Evolutionary conservation across 2,329 filamentous ascomycete genomes (phyloP).

Genomic region (Monilinia fructicola): DNA sequence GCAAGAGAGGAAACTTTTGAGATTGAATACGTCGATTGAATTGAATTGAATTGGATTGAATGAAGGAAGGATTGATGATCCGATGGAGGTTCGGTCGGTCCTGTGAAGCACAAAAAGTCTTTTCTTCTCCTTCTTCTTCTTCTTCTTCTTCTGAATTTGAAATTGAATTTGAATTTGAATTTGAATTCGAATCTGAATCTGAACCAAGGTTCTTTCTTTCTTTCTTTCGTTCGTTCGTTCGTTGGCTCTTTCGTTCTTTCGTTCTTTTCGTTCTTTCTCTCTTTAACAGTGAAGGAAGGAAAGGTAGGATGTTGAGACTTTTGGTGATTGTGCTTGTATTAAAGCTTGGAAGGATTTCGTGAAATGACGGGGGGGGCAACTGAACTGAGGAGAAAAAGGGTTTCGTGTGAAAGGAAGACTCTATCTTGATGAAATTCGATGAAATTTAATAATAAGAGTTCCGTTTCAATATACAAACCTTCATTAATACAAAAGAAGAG

Average conservation of each 20-base stretch:
- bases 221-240: no score
- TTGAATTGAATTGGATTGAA: slow-evolving; percentile 36
- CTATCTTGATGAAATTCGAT: background rate
- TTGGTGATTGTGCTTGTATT: slow-evolving; percentile 21
- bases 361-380: background rate
- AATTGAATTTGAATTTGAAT: no score
- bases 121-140: slow-evolving; percentile 19
- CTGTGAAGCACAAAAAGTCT: slow-evolving; percentile 34
- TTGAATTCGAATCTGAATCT: no score
- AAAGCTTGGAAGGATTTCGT: slow-evolving; percentile 12
- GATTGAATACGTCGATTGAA: slow-evolving; percentile 25
- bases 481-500: slow-evolving; percentile 26
- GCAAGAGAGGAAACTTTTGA: slow-evolving; percentile 10
- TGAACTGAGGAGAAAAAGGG: slow-evolving; percentile 6
- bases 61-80: slow-evolving; percentile 31
- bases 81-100: slow-evolving; percentile 38
- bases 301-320: no score
- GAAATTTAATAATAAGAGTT: background rate
- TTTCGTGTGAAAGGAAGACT: slow-evolving; percentile 15
- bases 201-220: no score
- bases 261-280: no score
- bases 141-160: no score
- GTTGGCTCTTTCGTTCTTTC: no score
- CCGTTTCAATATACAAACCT: slow-evolving; percentile 22
- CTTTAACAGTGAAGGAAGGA: no score